phyloP scores from a whole-genome alignment of 129 eudicot genomes.

The Calendula officinalis region DNA sequence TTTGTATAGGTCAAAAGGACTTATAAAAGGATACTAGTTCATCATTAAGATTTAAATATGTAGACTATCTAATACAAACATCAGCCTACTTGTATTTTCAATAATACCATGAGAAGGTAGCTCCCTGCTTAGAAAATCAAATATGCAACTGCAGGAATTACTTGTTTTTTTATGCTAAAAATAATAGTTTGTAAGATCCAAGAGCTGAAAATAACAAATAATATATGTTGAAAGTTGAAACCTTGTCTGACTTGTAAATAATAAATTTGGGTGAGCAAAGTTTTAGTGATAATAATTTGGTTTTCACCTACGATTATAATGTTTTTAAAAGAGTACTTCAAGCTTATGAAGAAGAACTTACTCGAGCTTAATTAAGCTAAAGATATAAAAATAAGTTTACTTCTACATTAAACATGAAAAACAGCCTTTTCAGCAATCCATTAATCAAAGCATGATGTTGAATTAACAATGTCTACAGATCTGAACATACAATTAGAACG shows the following conservation, averaged over 20 bases:
- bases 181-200: not conserved
- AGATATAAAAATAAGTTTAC: not conserved
- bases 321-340: no score
- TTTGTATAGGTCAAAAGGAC: conserved; percentile 24
- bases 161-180: conserved; percentile 10
- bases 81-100: conserved; percentile 19
- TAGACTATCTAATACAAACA: conserved; percentile 22
- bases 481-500: not conserved
- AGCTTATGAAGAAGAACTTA: not conserved
- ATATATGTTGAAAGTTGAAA: not conserved
- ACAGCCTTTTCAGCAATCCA: no score
- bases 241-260: not conserved
- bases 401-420: not conserved
- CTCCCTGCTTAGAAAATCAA: not conserved
- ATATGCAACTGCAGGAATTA: not conserved
- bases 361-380: not conserved
- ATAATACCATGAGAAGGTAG: conserved; percentile 7
- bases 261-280: conserved; percentile 10
- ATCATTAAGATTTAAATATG: conserved; percentile 23
- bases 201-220: conserved; percentile 19
- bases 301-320: not conserved
- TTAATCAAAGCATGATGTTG: conserved; percentile 7
- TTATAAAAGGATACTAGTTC: conserved; percentile 23
- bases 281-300: not conserved
- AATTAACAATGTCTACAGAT: not conserved